These are phyloP conservation scores for Stentor coeruleus DNA, from an alignment of 73 alveolate genomes.

Conservation along the genomic window DNA sequence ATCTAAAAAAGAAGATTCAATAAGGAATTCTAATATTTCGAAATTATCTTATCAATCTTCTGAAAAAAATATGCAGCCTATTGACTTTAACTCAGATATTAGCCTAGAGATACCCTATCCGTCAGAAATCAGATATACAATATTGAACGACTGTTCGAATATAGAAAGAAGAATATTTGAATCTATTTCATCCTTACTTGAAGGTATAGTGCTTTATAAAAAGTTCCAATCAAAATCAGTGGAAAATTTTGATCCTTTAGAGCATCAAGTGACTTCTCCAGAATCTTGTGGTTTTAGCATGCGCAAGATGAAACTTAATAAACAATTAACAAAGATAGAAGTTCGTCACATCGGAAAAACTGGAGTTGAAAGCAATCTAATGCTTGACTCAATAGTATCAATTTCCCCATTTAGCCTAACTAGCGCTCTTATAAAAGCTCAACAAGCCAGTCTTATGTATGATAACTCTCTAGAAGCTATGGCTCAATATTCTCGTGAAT, in stretches of 20 bases:
- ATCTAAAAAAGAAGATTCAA: neutral
- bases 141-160: neutral
- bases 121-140: neutral
- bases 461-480: neutral
- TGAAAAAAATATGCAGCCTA: neutral
- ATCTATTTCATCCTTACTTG: neutral
- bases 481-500: neutral
- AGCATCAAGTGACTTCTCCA: neutral
- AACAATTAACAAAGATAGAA: neutral
- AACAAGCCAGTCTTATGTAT: neutral
- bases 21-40: neutral
- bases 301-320: neutral
- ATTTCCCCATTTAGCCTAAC: neutral
- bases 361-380: neutral
- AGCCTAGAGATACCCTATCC: neutral
- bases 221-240: neutral
- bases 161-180: neutral
- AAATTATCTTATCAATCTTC: no score
- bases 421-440: neutral
- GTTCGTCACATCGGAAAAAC: neutral
- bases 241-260: neutral
- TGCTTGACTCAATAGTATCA: neutral
- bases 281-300: neutral
- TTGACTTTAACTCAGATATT: neutral
- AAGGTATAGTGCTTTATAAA: neutral